phyloP scores from a whole-genome alignment of 1,284 basidiomycete genomes.

The Marasmius sp. region DNA sequence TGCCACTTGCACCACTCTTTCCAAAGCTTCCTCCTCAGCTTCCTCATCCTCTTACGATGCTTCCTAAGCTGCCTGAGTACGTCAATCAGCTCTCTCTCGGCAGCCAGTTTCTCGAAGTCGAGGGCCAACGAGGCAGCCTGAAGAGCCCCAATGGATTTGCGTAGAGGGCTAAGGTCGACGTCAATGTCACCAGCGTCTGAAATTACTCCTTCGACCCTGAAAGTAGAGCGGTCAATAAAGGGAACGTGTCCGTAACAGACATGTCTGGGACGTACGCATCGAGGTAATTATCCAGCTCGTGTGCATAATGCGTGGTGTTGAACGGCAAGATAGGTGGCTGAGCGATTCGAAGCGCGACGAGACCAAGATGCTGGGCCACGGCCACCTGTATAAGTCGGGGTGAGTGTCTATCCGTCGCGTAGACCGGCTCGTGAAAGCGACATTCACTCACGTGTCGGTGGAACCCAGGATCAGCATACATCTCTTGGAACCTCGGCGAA shows the following conservation, averaged over 20 bases:
- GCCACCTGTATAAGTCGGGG: conserved; percentile 44
- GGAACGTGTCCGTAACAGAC: not conserved
- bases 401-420: not conserved
- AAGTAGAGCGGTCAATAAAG: not conserved
- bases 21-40: conserved; percentile 20
- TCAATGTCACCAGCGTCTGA: conserved; percentile 18
- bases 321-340: conserved; percentile 64
- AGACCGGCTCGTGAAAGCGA: not conserved
- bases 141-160: conserved; percentile 49
- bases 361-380: conserved; percentile 65
- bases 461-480: conserved; percentile 75
- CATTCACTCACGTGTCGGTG: conserved; percentile 52
- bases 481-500: conserved; percentile 68
- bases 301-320: conserved; percentile 74
- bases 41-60: conserved; percentile 23
- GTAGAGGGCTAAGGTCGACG: conserved; percentile 31
- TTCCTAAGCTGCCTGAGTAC: conserved; percentile 36
- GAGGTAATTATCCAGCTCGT: conserved; percentile 49
- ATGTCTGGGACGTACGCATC: conserved; percentile 37
- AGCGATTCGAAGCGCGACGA: conserved; percentile 61
- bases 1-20: conserved; percentile 30
- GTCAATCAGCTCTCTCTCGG: conserved; percentile 34
- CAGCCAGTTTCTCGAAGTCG: conserved; percentile 45
- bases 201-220: conserved; percentile 2
- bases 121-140: conserved; percentile 52